Base-by-base conservation (phyloP, 352 stramenopile genomes). In the Phytopythium kandeliae region DNA sequence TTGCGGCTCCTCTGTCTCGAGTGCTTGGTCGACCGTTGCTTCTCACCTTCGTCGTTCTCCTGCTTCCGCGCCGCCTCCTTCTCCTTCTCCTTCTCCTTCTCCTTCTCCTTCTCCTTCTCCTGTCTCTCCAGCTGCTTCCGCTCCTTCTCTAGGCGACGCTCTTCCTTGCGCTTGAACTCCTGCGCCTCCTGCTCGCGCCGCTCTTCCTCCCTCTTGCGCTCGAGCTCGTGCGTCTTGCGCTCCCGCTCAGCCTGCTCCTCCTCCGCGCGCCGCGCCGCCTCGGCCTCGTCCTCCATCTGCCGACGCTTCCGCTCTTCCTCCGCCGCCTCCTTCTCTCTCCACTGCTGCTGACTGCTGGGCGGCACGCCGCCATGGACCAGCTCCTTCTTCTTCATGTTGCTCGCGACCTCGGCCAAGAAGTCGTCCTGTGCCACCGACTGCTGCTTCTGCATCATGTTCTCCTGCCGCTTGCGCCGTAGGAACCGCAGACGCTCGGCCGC, bases 351-450 rank as follows among this genome's bases (percentile, higher is more conserved):
- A n/a, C 4, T 12, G 31, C 15, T 41, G 31, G 58, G 57, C 25
- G 58, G 56, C 28, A 4, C 28, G 35, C 46, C 65, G 46, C 8
- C 16, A 51, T 65, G 3, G 34, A 54, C 15, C 46, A 53, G 21
- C 19, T 77, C 65, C 38, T 86, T 89, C 48, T 85, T 86, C 62
- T 83, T 78, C 77, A 85, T 83, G 49, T 89, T 89, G 15, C 54
- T 74, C 25, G 64, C 68, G 35, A 85, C 71, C 52, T 89, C 77
- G 11, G 68, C 63, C 68, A 89, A 78, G 42, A 89, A 89, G 36
- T 85, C 74, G 44, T 89, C 74, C 1, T 66, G 57, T 4, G 64
- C 49, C 13, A 78, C 58, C 24, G 58, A 71, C n/a, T 77, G 67
- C 26, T 69, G 55, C 60, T 78, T 83, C 2, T 49, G 51, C 45